Evolutionary conservation across 1,284 basidiomycete species (phyloP), one percentile per base, ranked within the genome.

Genomic region (Trametes pubescens): DNA sequence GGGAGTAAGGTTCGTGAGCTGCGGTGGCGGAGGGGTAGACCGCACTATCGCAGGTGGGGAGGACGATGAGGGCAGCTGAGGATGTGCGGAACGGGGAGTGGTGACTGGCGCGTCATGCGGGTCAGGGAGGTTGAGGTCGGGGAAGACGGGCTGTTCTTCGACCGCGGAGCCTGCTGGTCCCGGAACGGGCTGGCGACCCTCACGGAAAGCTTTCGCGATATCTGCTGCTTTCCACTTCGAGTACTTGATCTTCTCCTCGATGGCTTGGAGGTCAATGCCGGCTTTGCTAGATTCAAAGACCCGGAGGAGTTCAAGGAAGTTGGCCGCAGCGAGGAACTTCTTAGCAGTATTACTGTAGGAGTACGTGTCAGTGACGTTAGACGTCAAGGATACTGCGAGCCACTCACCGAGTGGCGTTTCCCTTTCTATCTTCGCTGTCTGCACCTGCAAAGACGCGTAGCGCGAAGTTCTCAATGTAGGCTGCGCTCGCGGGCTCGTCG

Each of bases 391-490:
- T 14, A 46, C 2, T 26, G 53, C 18, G 40, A 43, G 40, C 16
- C 26, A 67, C 71, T 55, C 71, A 91, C 94, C 89, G 88, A 51
- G 89, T 92, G 14, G 91, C 88, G 56, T 82, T 83, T 0, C 93
- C 95, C 16, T 80, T 83, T 47, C 95, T 82, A 75, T 98, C 96
- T 74, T 96, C 93, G 68, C 93, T 91, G 75, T 99, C 96, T n/a
- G 97, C 96, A 59, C 84, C 83, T 11, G 84, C 81, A 77, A 99
- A 99, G 29, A 99, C 88, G 67, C 86, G 92, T 38, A 97, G 79
- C 0, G 94, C 96, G 81, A 98, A 98, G 79, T 96, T 96, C 80
- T 98, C 95, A 34, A 98, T 87, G 74, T 96, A 96, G 4, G 95
- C 95, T 1, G 90, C 85, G 55, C 93, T 93, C 0, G 88, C 94